Percentiles rank a stretch among this genome's conserved stretches.
phyloP scores from a whole-genome alignment of 805 yeast genomes.

The Wickerhamiella parazyma region DNA sequence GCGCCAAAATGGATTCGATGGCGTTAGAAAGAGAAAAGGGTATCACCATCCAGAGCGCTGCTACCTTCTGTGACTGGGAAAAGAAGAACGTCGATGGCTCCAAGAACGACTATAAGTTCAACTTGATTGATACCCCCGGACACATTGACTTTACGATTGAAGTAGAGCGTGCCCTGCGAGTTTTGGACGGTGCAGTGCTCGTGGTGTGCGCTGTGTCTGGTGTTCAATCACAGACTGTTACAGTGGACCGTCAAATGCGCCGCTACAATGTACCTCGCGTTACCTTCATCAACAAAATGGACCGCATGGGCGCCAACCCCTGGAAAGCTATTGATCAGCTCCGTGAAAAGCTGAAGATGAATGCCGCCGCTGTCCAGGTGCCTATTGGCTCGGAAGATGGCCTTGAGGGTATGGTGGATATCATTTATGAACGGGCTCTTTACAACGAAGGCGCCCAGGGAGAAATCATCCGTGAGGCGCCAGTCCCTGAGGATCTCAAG shows the following conservation, averaged over 20 bases:
- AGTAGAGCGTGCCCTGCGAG: conserved; percentile 97
- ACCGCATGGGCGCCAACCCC: conserved; percentile 98
- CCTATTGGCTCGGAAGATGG: conserved; percentile 91
- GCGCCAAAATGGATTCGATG: conserved; percentile 99
- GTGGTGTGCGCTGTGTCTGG: conserved; percentile 98
- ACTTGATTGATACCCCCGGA: conserved; percentile 96
- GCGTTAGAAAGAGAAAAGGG: conserved; percentile 97
- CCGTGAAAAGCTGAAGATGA: conserved; percentile 70
- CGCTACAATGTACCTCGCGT: conserved; percentile 94
- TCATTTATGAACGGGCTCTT: conserved; percentile 73
- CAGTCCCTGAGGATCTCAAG: conserved; percentile 65
- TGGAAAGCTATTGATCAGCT: conserved; percentile 89
- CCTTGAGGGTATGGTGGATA: conserved; percentile 79
- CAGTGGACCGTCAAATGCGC: conserved; percentile 98
- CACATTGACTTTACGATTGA: conserved; percentile 98
- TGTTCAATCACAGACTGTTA: conserved; percentile 96
- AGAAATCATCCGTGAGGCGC: conserved; percentile 50
- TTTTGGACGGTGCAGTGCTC: conserved; percentile 92
- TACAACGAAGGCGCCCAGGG: conserved; percentile 89
- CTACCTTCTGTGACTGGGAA: conserved; percentile 95
- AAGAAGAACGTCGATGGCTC: conserved; percentile 35
- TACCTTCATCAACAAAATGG: conserved; percentile 96
- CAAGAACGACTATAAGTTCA: conserved; percentile 60
- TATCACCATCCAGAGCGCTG: conserved; percentile 97
- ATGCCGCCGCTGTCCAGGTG: conserved; percentile 96